A percentile compares a stretch with the other conserved stretches of the same genome.
Conservation (phyloP, 768 basidiomycete genomes). For the Xanthoconium purpureum region DNA sequence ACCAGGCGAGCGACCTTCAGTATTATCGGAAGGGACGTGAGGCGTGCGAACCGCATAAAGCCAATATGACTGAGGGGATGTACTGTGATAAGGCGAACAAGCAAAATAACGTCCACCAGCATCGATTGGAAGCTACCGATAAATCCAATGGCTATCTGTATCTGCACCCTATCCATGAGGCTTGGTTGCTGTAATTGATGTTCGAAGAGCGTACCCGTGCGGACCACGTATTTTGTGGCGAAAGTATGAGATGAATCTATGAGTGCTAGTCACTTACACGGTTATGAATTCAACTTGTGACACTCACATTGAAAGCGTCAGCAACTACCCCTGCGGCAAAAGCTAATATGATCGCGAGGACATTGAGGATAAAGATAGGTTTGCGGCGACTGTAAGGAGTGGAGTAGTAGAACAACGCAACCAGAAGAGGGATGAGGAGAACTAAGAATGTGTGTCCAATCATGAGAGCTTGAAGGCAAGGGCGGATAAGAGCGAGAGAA, state of each 20-base stretch:
- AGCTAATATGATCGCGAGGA: constrained; percentile 5
- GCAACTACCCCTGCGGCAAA: constrained; percentile 5
- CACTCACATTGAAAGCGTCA: constrained; percentile 9
- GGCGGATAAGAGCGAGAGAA: not conserved
- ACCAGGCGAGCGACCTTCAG: constrained; percentile 20
- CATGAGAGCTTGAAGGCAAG: constrained; percentile 16
- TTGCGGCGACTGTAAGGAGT: constrained; percentile 13
- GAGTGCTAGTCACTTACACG: not conserved
- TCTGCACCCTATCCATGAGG: not conserved
- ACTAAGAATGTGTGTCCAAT: constrained; percentile 24
- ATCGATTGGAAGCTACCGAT: constrained; percentile 22
- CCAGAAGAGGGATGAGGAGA: constrained; percentile 22
- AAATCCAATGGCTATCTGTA: constrained; percentile 20
- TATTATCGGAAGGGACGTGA: constrained; percentile 16
- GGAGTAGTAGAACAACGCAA: constrained; percentile 25
- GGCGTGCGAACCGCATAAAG: constrained; percentile 7
- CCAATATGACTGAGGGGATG: constrained; percentile 13
- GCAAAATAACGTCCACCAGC: constrained; percentile 21
- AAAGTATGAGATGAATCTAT: constrained; percentile 23
- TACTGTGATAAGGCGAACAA: constrained; percentile 22
- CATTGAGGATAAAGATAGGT: constrained; percentile 27
- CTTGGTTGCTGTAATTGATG: not conserved
- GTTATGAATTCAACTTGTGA: not conserved
- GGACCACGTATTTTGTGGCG: constrained; percentile 14
- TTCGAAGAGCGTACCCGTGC: not conserved